Evolutionary conservation across 2,329 filamentous ascomycete genomes (phyloP).

Genomic region (Kalmusia sp.): DNA sequence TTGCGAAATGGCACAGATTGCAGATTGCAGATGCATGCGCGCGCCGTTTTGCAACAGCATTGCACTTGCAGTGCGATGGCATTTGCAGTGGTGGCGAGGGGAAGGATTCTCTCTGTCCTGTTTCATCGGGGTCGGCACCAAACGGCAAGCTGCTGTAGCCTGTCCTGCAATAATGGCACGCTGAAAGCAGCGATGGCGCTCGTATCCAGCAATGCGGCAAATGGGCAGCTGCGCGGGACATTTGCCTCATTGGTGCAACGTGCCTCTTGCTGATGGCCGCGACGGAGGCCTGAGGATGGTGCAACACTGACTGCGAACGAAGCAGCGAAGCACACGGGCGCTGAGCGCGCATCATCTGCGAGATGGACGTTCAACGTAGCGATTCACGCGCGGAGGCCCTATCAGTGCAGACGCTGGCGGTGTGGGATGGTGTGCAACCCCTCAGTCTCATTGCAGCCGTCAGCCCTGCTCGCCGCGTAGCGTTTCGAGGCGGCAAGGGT

Average conservation of each 20-base stretch:
- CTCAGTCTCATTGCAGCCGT: background rate
- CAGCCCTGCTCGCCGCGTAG: slow-evolving; percentile 7
- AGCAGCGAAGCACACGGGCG: background rate
- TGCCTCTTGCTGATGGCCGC: slow-evolving; percentile 4
- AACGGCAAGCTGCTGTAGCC: background rate
- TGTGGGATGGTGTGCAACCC: slow-evolving; percentile 5
- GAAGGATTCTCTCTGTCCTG: background rate
- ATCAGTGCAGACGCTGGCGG: background rate
- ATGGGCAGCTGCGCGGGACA: background rate
- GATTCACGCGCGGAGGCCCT: background rate
- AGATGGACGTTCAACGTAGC: background rate
- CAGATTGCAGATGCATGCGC: slow-evolving; percentile 1
- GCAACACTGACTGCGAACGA: slow-evolving; percentile 1
- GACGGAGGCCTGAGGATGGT: background rate
- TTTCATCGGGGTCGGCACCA: background rate
- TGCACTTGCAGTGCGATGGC: too few relatives aligned
- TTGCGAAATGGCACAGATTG: background rate
- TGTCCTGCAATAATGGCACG: slow-evolving; percentile 1
- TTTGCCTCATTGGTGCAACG: slow-evolving; percentile 2
- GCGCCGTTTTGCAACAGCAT: too few relatives aligned
- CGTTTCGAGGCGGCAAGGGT: slow-evolving; percentile 18
- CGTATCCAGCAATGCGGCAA: slow-evolving; percentile 1
- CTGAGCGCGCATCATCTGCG: slow-evolving; percentile 1
- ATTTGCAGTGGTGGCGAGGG: background rate
- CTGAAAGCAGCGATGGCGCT: slow-evolving; percentile 1